phyloP scores from a whole-genome alignment of 306 rosid species.

The Oxytropis ochrocephala region DNA sequence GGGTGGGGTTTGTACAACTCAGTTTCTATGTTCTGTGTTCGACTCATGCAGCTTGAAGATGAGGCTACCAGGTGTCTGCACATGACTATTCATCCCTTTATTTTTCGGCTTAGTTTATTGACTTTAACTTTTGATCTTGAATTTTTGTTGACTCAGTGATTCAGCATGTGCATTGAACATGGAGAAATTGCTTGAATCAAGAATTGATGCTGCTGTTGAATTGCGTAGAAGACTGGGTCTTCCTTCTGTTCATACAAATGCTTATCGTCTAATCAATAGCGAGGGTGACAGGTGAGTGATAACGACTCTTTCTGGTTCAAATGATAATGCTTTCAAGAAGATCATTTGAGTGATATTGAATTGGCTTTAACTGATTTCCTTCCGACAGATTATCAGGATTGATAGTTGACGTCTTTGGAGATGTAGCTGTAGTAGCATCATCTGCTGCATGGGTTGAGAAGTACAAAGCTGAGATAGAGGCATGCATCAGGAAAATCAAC shows the following conservation, averaged over 20 bases:
- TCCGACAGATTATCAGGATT: constrained; percentile 75
- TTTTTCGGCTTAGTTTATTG: background rate
- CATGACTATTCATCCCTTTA: background rate
- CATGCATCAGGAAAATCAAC: constrained; percentile 35
- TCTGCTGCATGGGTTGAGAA: constrained; percentile 99
- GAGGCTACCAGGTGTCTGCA: constrained; percentile 62
- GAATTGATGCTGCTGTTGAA: constrained; percentile 55
- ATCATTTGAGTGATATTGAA: constrained; percentile 13
- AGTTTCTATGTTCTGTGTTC: constrained; percentile 83
- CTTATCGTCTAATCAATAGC: constrained; percentile 76
- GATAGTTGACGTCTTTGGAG: constrained; percentile 81
- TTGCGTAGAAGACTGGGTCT: constrained; percentile 69
- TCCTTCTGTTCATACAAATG: constrained; percentile 72
- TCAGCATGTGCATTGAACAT: constrained; percentile 54
- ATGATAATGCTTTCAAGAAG: background rate
- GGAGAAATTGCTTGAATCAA: constrained; percentile 70
- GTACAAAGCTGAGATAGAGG: constrained; percentile 70
- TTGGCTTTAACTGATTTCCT: constrained; percentile 15
- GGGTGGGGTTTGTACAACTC: constrained; percentile 97
- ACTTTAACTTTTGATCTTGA: constrained; percentile 2
- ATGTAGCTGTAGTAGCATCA: constrained; percentile 82
- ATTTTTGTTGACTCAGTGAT: constrained; percentile 40
- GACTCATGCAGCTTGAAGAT: constrained; percentile 85
- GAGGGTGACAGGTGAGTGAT: constrained; percentile 82
- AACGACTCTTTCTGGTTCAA: background rate